Evolutionary conservation across 1,284 basidiomycete genomes (phyloP).

Genomic region (Bjerkandera adusta): DNA sequence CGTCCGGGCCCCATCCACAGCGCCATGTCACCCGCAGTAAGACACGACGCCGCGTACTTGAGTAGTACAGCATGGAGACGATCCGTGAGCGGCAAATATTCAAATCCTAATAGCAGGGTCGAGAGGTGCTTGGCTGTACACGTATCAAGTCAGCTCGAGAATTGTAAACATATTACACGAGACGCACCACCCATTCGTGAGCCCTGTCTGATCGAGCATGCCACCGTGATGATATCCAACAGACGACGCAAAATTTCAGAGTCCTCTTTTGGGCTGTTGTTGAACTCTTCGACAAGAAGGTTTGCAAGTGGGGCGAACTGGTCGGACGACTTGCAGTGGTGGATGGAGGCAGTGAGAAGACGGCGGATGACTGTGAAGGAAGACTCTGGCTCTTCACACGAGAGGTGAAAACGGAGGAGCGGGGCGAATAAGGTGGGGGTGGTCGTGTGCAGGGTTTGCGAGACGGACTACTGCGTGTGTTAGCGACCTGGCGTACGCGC

Average conservation of each 20-base stretch:
- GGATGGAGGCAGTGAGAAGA: constrained; percentile 75
- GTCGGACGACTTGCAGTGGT: constrained; percentile 72
- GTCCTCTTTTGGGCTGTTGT: constrained; percentile 16
- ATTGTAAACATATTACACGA: constrained; percentile 1
- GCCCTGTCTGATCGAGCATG: constrained; percentile 62
- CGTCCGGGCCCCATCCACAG: constrained; percentile 63
- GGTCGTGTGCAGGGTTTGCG: constrained; percentile 77
- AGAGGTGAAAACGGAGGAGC: constrained; percentile 54
- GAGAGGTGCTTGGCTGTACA: constrained; percentile 47
- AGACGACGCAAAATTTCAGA: constrained; percentile 35
- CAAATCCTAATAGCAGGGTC: constrained; percentile 42
- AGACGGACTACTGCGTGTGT: constrained; percentile 53
- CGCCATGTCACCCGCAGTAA: constrained; percentile 61
- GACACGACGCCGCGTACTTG: constrained; percentile 46
- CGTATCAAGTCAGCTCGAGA: neutral
- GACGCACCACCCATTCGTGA: constrained; percentile 56
- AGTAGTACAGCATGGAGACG: constrained; percentile 43
- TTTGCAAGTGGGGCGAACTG: constrained; percentile 64
- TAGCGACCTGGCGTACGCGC: neutral
- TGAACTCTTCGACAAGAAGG: constrained; percentile 40
- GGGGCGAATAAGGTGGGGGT: constrained; percentile 60
- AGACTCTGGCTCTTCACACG: constrained; percentile 36
- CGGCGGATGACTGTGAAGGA: constrained; percentile 61
- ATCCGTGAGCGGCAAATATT: constrained; percentile 36
- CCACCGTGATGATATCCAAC: constrained; percentile 48